phyloP scores from a whole-genome alignment of 805 yeast species.

The Sugiyamaella qingdaonensis region DNA sequence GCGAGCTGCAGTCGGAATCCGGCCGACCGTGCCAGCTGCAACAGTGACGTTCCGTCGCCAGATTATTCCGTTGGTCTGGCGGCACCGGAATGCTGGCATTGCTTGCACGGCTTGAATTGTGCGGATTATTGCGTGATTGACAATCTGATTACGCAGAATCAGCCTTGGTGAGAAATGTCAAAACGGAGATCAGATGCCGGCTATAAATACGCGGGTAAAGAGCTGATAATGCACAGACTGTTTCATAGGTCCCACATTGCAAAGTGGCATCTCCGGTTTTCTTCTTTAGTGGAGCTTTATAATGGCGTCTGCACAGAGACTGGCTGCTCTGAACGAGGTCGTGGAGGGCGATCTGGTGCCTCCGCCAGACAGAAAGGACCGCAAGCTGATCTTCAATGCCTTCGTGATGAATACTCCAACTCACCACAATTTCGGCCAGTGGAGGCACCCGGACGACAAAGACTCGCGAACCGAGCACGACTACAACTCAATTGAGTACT shows the following conservation, averaged over 20 bases:
- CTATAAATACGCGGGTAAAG: background rate
- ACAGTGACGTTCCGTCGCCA: no score
- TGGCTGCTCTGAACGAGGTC: slow-evolving; percentile 1
- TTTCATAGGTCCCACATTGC: no score
- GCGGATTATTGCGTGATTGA: background rate
- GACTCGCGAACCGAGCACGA: slow-evolving; percentile 23
- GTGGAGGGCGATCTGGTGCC: slow-evolving; percentile 4
- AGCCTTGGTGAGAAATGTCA: background rate
- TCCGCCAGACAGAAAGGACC: slow-evolving; percentile 12
- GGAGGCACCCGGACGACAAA: slow-evolving; percentile 40
- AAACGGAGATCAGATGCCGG: background rate
- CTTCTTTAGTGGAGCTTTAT: background rate
- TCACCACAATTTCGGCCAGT: slow-evolving; percentile 31
- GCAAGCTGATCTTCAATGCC: slow-evolving; percentile 37
- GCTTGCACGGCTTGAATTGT: no score
- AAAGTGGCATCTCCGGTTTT: no score
- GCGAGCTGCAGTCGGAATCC: no score
- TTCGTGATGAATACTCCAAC: slow-evolving; percentile 34
- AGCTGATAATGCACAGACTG: no score
- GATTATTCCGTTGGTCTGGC: no score
- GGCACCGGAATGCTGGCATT: no score
- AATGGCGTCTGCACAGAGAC: slow-evolving; percentile 1
- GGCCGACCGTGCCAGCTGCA: no score
- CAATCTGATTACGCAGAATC: background rate
- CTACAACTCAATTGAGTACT: slow-evolving; percentile 31